These are phyloP conservation scores for Euphorbia corollata DNA, from an alignment of 441 rosid genomes.

Conservation along the genomic window DNA sequence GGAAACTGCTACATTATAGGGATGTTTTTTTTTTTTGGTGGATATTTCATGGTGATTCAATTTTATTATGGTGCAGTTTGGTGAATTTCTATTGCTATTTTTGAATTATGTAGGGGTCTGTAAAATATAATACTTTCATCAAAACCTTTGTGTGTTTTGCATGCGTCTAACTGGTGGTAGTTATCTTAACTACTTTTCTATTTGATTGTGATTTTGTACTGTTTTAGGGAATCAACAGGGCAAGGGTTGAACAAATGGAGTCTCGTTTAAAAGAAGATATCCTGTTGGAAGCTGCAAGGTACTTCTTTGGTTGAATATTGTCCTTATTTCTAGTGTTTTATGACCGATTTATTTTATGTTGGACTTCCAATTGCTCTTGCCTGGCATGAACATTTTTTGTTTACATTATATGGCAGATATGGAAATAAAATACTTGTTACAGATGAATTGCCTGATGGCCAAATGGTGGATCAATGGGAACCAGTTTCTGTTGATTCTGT, in stretches of 20 bases:
- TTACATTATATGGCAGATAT: conserved; percentile 54
- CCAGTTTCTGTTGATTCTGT: conserved; percentile 80
- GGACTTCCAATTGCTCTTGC: conserved; percentile 18
- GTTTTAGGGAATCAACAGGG: conserved; percentile 81
- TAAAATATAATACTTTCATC: background rate
- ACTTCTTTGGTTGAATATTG: conserved; percentile 18
- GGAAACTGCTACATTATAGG: background rate
- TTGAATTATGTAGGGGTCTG: background rate
- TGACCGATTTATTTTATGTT: background rate
- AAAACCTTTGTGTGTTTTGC: background rate
- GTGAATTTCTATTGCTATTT: background rate
- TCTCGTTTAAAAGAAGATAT: conserved; percentile 87
- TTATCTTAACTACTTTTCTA: background rate
- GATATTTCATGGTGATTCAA: background rate
- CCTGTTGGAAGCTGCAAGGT: conserved; percentile 88
- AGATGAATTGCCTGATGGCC: conserved; percentile 98
- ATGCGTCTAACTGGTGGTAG: background rate
- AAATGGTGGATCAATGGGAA: conserved; percentile 99
- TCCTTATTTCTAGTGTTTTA: conserved; percentile 7
- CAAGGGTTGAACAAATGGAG: conserved; percentile 96
- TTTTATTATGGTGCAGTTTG: conserved; percentile 9
- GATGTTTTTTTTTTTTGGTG: background rate
- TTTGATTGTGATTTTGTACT: conserved; percentile 5
- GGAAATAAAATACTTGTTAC: conserved; percentile 98
- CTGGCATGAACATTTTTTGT: conserved; percentile 17